Conservation (phyloP, 805 yeast species). For the Saturnispora sekii region DNA sequence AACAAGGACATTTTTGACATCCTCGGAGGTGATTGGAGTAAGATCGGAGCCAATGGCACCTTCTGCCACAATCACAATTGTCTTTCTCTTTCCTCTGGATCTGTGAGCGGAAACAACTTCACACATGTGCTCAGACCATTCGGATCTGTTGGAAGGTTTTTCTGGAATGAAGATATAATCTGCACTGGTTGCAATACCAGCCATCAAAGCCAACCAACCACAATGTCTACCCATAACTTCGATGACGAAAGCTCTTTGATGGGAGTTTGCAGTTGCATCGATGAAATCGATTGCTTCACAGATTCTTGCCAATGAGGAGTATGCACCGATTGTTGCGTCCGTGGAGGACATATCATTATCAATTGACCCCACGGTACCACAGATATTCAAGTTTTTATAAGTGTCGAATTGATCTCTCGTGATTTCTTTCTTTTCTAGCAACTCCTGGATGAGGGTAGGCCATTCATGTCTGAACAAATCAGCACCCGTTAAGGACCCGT, state of each 20-base stretch:
- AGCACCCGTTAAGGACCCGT: slow-evolving; percentile 77
- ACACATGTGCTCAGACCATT: slow-evolving; percentile 63
- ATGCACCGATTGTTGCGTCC: slow-evolving; percentile 75
- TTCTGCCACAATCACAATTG: slow-evolving; percentile 75
- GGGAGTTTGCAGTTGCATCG: slow-evolving; percentile 77
- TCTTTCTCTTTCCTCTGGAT: slow-evolving; percentile 62
- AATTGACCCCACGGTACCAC: slow-evolving; percentile 75
- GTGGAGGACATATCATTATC: slow-evolving; percentile 83
- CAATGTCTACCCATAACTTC: slow-evolving; percentile 90
- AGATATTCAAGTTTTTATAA: slow-evolving; percentile 52
- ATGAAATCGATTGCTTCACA: slow-evolving; percentile 70
- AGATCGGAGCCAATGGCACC: slow-evolving; percentile 70
- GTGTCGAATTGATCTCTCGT: slow-evolving; percentile 36
- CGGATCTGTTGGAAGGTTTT: slow-evolving; percentile 51
- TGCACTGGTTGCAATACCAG: slow-evolving; percentile 73
- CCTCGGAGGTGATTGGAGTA: slow-evolving; percentile 54
- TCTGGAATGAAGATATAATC: slow-evolving; percentile 78
- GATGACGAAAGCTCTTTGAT: slow-evolving; percentile 72
- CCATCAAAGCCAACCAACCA: slow-evolving; percentile 80
- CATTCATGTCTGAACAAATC: slow-evolving; percentile 69
- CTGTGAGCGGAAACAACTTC: slow-evolving; percentile 57
- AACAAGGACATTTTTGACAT: slow-evolving; percentile 57
- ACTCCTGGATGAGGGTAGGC: slow-evolving; percentile 60
- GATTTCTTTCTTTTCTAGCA: slow-evolving; percentile 36
- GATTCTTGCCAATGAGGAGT: slow-evolving; percentile 67